Evolutionary conservation across 2,329 filamentous ascomycete species (phyloP).

Genomic region (Talaromyces albobiverticillius): DNA sequence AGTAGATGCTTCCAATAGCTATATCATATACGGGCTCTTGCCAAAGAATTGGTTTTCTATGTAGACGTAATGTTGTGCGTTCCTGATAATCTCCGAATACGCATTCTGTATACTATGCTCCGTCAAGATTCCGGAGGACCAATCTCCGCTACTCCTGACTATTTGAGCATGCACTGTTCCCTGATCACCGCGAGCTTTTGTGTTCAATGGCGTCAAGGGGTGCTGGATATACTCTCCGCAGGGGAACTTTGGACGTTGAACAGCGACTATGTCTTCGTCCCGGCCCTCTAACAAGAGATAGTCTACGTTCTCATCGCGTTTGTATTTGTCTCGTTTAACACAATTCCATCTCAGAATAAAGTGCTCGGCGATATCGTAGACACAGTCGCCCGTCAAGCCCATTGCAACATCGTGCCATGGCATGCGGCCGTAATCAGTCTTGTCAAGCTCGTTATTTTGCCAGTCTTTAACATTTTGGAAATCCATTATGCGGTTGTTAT

Average conservation of each 20-base stretch:
- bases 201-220: conserved; percentile 66
- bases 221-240: conserved; percentile 85
- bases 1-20: conserved; percentile 18
- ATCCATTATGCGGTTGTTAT: conserved; percentile 95
- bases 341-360: conserved; percentile 97
- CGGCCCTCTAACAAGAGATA: conserved; percentile 80
- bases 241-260: conserved; percentile 84
- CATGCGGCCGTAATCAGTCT: conserved; percentile 90
- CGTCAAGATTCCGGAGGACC: conserved; percentile 84
- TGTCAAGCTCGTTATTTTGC: conserved; percentile 89
- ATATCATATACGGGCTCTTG: conserved; percentile 28
- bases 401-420: conserved; percentile 65
- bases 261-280: conserved; percentile 46
- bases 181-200: conserved; percentile 52
- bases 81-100: conserved; percentile 78
- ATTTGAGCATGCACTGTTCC: conserved; percentile 80
- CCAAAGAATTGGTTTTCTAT: conserved; percentile 99
- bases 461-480: conserved; percentile 88
- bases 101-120: conserved; percentile 86
- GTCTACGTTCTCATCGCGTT: conserved; percentile 64
- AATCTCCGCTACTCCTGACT: conserved; percentile 86
- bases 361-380: conserved; percentile 93
- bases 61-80: conserved; percentile 89
- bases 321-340: conserved; percentile 96
- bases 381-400: conserved; percentile 82